Evolutionary conservation across 73 alveolate species (phyloP).

Genomic region (Stentor coeruleus): DNA sequence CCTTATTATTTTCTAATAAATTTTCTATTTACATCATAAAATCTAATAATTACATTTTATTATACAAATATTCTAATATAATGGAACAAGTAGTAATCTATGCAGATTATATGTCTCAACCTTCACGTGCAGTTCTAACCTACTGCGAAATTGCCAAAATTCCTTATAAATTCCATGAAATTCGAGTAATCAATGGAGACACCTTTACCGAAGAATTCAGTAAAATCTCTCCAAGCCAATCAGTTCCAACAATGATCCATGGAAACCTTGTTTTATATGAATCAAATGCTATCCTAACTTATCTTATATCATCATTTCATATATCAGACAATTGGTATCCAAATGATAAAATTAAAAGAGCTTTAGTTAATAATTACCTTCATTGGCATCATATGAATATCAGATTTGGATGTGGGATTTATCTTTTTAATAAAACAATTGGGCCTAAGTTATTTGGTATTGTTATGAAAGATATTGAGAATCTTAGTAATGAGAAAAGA

Average conservation of each 20-base stretch:
- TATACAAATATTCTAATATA: too few species aligned
- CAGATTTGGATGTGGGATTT: slow-evolving; percentile 35
- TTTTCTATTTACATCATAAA: too few species aligned
- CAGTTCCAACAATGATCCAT: slow-evolving; percentile 53
- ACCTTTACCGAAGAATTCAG: slow-evolving; percentile 32
- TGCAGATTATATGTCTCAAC: slow-evolving; percentile 36
- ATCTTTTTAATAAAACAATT: neutral
- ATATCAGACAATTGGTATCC: slow-evolving; percentile 64
- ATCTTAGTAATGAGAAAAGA: too few species aligned
- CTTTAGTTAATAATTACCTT: slow-evolving; percentile 38
- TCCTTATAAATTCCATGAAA: slow-evolving; percentile 31
- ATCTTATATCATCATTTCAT: slow-evolving; percentile 32
- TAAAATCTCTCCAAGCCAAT: slow-evolving; percentile 36
- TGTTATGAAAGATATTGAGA: neutral
- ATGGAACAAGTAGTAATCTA: neutral
- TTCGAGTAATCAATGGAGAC: slow-evolving; percentile 39
- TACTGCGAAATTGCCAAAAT: slow-evolving; percentile 44
- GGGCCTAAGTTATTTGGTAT: neutral
- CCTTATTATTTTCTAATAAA: too few species aligned
- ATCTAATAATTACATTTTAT: too few species aligned
- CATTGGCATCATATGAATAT: slow-evolving; percentile 64
- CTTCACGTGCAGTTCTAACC: slow-evolving; percentile 51
- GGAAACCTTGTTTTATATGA: slow-evolving; percentile 44
- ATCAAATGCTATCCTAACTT: slow-evolving; percentile 55
- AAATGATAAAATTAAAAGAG: slow-evolving; percentile 34